These are phyloP conservation scores for Lactarius indigo DNA, from an alignment of 768 basidiomycete species.

Conservation along the genomic window DNA sequence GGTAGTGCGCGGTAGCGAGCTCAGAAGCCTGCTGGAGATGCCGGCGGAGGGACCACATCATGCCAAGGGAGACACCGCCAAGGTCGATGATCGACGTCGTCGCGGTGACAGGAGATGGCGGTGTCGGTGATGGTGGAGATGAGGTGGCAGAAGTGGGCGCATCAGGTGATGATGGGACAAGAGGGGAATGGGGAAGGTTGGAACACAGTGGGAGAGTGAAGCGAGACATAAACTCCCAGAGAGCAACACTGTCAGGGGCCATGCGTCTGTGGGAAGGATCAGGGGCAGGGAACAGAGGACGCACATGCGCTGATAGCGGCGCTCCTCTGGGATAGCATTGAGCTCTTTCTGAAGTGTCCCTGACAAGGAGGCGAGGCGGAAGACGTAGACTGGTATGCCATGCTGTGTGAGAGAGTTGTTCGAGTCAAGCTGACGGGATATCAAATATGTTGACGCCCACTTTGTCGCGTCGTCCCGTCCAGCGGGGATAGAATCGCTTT, in stretches of 20 bases:
- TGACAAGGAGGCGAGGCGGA: conserved; percentile 59
- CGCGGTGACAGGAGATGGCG: conserved; percentile 53
- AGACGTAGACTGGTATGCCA: conserved; percentile 75
- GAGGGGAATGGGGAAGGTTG: conserved; percentile 49
- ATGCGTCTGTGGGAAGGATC: not conserved
- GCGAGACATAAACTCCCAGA: conserved; percentile 64
- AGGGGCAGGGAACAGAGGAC: conserved; percentile 26
- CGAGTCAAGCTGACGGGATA: not conserved
- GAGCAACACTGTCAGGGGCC: conserved; percentile 44
- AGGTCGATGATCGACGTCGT: conserved; percentile 73
- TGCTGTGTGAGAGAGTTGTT: conserved; percentile 38
- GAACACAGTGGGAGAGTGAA: conserved; percentile 66
- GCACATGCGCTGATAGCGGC: conserved; percentile 69
- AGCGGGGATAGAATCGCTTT: conserved; percentile 69
- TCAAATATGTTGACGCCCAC: conserved; percentile 34
- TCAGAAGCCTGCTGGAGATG: conserved; percentile 74
- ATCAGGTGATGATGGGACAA: not conserved
- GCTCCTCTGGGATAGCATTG: conserved; percentile 46
- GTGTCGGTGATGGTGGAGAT: conserved; percentile 2
- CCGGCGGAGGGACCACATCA: conserved; percentile 65
- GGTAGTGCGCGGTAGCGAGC: conserved; percentile 77
- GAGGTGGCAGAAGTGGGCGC: not conserved
- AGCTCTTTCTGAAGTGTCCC: conserved; percentile 56
- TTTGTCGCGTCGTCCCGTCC: conserved; percentile 78
- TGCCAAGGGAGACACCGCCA: conserved; percentile 52